These are phyloP conservation scores for Irpex rosettiformis DNA, from an alignment of 1,284 basidiomycete species.

Conservation along the genomic window DNA sequence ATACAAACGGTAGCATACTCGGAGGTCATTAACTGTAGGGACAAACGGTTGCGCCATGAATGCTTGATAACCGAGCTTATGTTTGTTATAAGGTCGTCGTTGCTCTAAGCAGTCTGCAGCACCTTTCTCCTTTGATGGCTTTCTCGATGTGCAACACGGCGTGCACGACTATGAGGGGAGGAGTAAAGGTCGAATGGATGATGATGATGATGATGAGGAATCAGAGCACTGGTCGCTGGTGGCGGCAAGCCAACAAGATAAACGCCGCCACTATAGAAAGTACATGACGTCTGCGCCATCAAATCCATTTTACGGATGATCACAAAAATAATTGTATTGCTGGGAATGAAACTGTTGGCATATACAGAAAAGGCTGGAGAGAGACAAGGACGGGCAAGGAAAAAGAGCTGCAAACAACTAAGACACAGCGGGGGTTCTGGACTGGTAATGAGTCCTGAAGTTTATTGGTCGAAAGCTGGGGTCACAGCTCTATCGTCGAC, in stretches of 20 bases:
- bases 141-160: too few relatives aligned
- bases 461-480: constrained; percentile 35
- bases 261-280: neutral
- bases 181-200: too few relatives aligned
- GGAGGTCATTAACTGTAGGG: constrained; percentile 39
- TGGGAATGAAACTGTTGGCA: too few relatives aligned
- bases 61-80: too few relatives aligned
- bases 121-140: too few relatives aligned
- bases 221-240: too few relatives aligned
- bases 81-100: too few relatives aligned
- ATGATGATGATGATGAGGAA: too few relatives aligned
- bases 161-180: too few relatives aligned
- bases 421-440: neutral
- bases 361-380: neutral
- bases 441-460: neutral
- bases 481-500: constrained; percentile 49
- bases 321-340: neutral
- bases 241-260: neutral
- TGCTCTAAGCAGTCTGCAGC: too few relatives aligned
- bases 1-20: constrained; percentile 27
- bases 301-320: neutral
- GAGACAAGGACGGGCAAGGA: neutral
- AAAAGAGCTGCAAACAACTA: neutral
- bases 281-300: neutral
- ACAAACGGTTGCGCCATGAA: constrained; percentile 17